Evolutionary conservation across 2,329 filamentous ascomycete genomes (phyloP), one percentile per base, ranked within the genome.

Genomic region (Penicillium frequentans): DNA sequence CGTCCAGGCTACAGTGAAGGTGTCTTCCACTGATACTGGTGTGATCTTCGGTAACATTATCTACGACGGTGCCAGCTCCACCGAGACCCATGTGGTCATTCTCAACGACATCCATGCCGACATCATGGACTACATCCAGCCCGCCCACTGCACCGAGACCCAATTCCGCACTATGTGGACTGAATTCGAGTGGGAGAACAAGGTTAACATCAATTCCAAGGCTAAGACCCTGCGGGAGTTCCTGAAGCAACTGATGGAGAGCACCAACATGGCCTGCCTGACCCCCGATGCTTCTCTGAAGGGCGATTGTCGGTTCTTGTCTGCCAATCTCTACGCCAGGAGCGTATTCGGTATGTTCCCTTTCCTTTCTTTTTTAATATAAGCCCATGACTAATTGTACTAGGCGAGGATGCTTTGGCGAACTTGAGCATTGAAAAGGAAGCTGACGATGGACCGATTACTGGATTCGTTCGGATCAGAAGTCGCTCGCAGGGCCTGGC

Each of bases 141-240:
- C 95, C 1, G 93, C 93, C 7, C 88, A 92, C 16, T 99, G 95
- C 82, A 95, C 91, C 5, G 95, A 99, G 81, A 97, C 93, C 11
- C 92, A 98, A 71, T 99, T 99, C 87, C 87, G 95, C 58, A 96
- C 91, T n/a, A 99, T 99, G 95, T 99, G 95, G 95, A 99, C 95
- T 37, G 95, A 99, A 73, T 99, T 99, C 66, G 95, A 99, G 75
- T 99, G 95, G 95, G 95, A 99, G 82, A 99, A 99, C 81, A 99
- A 99, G 85, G 93, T 99, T 76, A 99, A 99, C 80, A 98, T 99
- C 80, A 97, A 97, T 79, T 96, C 91, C 63, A 98, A 97, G 82
- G 91, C 91, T 65, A 96, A 93, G 81, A 89, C 86, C 27, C 82
- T 99, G 59, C 86, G 93, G 49, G 91, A 96, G 21, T 99, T 99